Evolutionary conservation across 2,329 filamentous ascomycete genomes (phyloP).

Genomic region (Clonostachys chloroleuca): DNA sequence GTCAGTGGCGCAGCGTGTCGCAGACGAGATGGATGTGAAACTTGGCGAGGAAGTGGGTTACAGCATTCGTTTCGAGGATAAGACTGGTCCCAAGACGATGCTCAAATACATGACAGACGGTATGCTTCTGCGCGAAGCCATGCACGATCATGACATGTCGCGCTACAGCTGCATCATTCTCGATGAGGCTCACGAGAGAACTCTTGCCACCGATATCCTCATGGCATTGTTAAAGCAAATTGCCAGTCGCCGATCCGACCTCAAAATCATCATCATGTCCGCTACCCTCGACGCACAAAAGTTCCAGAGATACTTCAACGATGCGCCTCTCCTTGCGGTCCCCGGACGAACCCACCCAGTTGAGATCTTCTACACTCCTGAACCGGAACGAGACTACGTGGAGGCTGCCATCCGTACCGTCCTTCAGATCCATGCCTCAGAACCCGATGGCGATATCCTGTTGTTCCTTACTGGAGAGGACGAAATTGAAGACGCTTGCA

Average conservation of each 20-base stretch:
- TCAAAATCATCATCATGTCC: slow-evolving; percentile 99
- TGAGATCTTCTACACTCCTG: slow-evolving; percentile 97
- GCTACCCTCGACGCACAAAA: slow-evolving; percentile 96
- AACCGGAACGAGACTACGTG: slow-evolving; percentile 94
- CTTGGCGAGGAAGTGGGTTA: slow-evolving; percentile 96
- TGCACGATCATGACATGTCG: slow-evolving; percentile 88
- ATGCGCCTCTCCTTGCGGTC: slow-evolving; percentile 88
- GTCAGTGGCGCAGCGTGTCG: slow-evolving; percentile 97
- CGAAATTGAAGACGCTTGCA: slow-evolving; percentile 93
- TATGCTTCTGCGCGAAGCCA: slow-evolving; percentile 94
- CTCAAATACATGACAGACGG: slow-evolving; percentile 99
- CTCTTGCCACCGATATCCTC: slow-evolving; percentile 92
- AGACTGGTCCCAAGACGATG: slow-evolving; percentile 80
- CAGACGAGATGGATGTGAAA: slow-evolving; percentile 90
- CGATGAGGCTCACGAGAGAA: slow-evolving; percentile 97
- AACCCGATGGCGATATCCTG: slow-evolving; percentile 87
- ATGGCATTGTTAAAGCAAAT: slow-evolving; percentile 96
- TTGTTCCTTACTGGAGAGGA: slow-evolving; percentile 97
- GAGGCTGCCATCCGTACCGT: slow-evolving; percentile 94
- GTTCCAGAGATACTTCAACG: slow-evolving; percentile 95
- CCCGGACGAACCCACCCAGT: slow-evolving; percentile 94
- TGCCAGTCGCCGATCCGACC: slow-evolving; percentile 72
- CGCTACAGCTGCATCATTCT: slow-evolving; percentile 98
- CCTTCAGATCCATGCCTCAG: slow-evolving; percentile 90
- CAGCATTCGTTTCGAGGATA: slow-evolving; percentile 98